Percentiles rank a stretch among this genome's conserved stretches.
phyloP scores from a whole-genome alignment of 2,329 filamentous ascomycete genomes.

The Fusarium sp. region DNA sequence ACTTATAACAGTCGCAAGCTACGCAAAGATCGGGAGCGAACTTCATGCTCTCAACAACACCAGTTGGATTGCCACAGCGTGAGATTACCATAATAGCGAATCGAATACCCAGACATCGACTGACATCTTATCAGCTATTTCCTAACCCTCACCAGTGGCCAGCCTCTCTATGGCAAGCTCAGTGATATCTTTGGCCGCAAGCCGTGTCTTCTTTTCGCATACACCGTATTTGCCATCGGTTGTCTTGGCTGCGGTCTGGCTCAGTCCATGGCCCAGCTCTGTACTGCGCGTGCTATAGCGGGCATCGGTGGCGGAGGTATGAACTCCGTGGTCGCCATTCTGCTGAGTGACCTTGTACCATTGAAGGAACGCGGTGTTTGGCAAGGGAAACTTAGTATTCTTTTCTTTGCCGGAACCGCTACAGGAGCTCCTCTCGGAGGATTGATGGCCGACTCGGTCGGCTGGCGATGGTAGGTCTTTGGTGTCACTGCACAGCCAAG shows the following conservation, averaged over 20 bases:
- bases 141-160: conserved; percentile 78
- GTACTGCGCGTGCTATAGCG: conserved; percentile 66
- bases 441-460: conserved; percentile 75
- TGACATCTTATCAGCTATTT: conserved; percentile 66
- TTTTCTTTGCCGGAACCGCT: conserved; percentile 75
- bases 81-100: not conserved
- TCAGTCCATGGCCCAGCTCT: conserved; percentile 72
- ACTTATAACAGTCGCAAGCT: conserved; percentile 81
- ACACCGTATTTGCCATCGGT: conserved; percentile 72
- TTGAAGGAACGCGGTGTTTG: conserved; percentile 76
- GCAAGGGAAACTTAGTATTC: conserved; percentile 79
- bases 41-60: conserved; percentile 78
- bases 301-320: conserved; percentile 77
- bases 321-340: conserved; percentile 74
- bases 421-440: conserved; percentile 78
- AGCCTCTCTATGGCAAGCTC: conserved; percentile 78
- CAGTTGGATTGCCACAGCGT: conserved; percentile 75
- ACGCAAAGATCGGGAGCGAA: conserved; percentile 81
- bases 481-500: not conserved
- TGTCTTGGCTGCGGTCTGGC: conserved; percentile 73
- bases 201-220: conserved; percentile 71
- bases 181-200: conserved; percentile 79
- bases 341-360: conserved; percentile 75
- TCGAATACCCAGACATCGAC: not conserved
- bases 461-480: conserved; percentile 74